These are phyloP conservation scores for Xylariaceae sp. DNA, from an alignment of 2,329 filamentous ascomycete genomes.

Conservation along the genomic window DNA sequence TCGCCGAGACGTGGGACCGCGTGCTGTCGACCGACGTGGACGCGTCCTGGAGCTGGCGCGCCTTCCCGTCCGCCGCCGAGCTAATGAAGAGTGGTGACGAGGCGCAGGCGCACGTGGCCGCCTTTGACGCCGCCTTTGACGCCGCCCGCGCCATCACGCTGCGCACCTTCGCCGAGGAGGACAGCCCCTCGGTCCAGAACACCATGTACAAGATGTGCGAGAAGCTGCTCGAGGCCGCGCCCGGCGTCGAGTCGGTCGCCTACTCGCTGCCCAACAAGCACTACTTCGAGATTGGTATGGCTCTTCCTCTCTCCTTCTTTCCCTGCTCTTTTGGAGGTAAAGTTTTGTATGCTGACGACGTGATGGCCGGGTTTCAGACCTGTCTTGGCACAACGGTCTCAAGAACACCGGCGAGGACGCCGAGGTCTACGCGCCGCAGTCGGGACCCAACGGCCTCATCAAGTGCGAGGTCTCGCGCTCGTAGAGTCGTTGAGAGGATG, in stretches of 20 bases:
- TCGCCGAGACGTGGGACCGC: slow-evolving; percentile 87
- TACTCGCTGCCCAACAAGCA: slow-evolving; percentile 96
- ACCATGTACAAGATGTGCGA: slow-evolving; percentile 99
- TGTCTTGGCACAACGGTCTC: slow-evolving; percentile 92
- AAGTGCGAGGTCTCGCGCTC: slow-evolving; percentile 74
- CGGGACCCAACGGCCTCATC: slow-evolving; percentile 89
- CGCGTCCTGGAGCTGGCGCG: slow-evolving; percentile 76
- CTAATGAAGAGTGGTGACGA: too few relatives aligned
- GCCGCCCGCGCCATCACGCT: slow-evolving; percentile 79
- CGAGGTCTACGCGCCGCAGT: slow-evolving; percentile 90
- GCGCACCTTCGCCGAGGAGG: slow-evolving; percentile 81
- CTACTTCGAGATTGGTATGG: slow-evolving; percentile 88
- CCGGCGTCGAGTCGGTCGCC: slow-evolving; percentile 63
- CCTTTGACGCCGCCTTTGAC: slow-evolving; percentile 75
- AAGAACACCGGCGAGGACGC: slow-evolving; percentile 96
- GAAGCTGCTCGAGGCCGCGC: slow-evolving; percentile 69
- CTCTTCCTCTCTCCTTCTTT: background rate
- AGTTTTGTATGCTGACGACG: too few relatives aligned
- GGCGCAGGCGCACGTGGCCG: slow-evolving; percentile 47
- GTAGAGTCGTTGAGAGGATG: too few relatives aligned
- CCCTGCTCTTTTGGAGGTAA: background rate
- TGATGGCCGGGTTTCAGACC: slow-evolving; percentile 59
- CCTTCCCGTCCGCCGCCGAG: slow-evolving; percentile 57
- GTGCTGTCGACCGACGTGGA: slow-evolving; percentile 93
- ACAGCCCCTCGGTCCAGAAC: slow-evolving; percentile 87